Conservation (phyloP, 2,329 filamentous ascomycete genomes). For the Penicillium sp. region DNA sequence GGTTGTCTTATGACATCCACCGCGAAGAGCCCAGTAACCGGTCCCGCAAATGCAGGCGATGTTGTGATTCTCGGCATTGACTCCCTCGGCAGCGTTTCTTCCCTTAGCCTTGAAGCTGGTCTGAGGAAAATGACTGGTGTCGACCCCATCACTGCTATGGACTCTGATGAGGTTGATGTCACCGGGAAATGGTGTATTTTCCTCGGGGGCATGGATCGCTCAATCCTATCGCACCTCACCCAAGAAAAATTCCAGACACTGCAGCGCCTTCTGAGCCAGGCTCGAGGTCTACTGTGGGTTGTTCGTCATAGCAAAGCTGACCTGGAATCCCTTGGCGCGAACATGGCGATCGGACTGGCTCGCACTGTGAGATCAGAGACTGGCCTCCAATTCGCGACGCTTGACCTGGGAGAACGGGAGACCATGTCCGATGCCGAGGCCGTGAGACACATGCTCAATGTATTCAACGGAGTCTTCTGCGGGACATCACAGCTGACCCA, state of each 20-base stretch:
- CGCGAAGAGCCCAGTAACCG: conserved; percentile 11
- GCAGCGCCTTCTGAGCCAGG: conserved; percentile 18
- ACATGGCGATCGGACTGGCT: conserved; percentile 26
- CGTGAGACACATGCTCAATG: conserved; percentile 20
- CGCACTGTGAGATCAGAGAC: conserved; percentile 26
- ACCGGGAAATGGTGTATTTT: conserved; percentile 26
- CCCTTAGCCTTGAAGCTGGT: conserved; percentile 14
- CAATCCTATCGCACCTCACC: conserved; percentile 19
- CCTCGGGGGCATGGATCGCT: conserved; percentile 23
- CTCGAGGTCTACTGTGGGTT: conserved; percentile 23
- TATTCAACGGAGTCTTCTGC: conserved; percentile 20
- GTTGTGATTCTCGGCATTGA: conserved; percentile 21
- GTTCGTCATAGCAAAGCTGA: conserved; percentile 20
- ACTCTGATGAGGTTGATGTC: conserved; percentile 14
- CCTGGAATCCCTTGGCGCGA: conserved; percentile 17
- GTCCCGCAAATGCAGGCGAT: conserved; percentile 14
- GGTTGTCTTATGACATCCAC: conserved; percentile 24
- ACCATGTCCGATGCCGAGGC: conserved; percentile 18
- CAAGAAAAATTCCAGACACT: conserved; percentile 16
- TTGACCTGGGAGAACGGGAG: conserved; percentile 23
- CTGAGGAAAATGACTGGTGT: conserved; percentile 17
- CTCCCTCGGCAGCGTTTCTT: conserved; percentile 13
- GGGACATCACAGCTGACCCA: conserved; percentile 18
- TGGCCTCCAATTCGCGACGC: conserved; percentile 22
- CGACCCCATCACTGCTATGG: conserved; percentile 2